Percentiles rank a stretch among this genome's conserved stretches.
phyloP scores from a whole-genome alignment of 345 rosid species.

The Isatis tinctoria region DNA sequence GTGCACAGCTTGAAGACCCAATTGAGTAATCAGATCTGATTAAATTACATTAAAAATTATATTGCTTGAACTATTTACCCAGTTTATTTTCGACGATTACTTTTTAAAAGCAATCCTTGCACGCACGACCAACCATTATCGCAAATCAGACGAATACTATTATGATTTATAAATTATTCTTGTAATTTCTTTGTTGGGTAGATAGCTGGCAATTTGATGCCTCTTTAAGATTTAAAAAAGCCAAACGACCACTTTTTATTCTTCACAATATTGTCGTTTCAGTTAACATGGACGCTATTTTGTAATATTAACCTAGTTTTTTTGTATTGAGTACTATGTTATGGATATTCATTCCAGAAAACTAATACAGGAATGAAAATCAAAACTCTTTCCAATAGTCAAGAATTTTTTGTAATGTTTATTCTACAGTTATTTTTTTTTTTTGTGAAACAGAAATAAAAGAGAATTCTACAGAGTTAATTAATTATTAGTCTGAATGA shows the following conservation, averaged over 20 bases:
- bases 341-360: background rate
- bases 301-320: background rate
- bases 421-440: too few species aligned
- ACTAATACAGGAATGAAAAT: background rate
- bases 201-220: conserved; percentile 34
- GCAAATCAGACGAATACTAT: conserved; percentile 14
- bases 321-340: background rate
- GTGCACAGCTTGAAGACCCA: conserved; percentile 20
- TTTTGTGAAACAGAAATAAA: too few species aligned
- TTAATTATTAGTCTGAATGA: background rate
- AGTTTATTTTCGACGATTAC: background rate
- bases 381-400: background rate
- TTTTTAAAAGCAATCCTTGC: conserved; percentile 24
- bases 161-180: background rate
- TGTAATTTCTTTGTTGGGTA: conserved; percentile 27
- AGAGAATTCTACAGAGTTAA: background rate
- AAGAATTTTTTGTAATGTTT: background rate
- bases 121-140: conserved; percentile 34
- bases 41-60: conserved; percentile 2
- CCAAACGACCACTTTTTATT: conserved; percentile 5
- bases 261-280: conserved; percentile 26
- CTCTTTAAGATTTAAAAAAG: background rate
- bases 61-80: conserved; percentile 20
- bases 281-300: conserved; percentile 25
- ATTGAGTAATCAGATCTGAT: conserved; percentile 26